Percentiles rank a stretch among this genome's conserved stretches.
These are phyloP conservation scores for Cantharellus anzutake DNA, from an alignment of 768 basidiomycete species.

Conservation along the genomic window DNA sequence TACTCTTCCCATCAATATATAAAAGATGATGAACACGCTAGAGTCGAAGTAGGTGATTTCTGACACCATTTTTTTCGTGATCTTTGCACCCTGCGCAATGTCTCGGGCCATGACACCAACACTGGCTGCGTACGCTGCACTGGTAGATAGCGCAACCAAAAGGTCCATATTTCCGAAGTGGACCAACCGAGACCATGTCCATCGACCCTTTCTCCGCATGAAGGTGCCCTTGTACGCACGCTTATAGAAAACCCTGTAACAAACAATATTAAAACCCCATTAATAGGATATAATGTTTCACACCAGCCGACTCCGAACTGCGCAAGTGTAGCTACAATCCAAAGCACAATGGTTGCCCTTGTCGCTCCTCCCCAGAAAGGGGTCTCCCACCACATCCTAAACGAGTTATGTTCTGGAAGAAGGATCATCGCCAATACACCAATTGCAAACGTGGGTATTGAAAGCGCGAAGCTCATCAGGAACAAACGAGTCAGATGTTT, in stretches of 20 bases:
- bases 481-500: constrained; percentile 33
- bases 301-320: constrained; percentile 17
- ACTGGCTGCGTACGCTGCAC: constrained; percentile 61
- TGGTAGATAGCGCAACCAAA: constrained; percentile 37
- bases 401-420: constrained; percentile 26
- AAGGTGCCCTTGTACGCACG: constrained; percentile 11
- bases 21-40: constrained; percentile 63
- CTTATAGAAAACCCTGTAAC: constrained; percentile 16
- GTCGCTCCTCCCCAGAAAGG: constrained; percentile 20
- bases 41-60: constrained; percentile 66
- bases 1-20: constrained; percentile 44
- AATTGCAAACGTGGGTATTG: constrained; percentile 67
- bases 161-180: constrained; percentile 79
- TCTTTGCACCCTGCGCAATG: constrained; percentile 17
- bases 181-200: constrained; percentile 37
- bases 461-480: constrained; percentile 34
- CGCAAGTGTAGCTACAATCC: constrained; percentile 18
- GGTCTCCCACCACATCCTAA: constrained; percentile 21
- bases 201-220: constrained; percentile 18
- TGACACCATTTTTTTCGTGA: constrained; percentile 19
- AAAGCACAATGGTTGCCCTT: constrained; percentile 17
- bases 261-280: not conserved
- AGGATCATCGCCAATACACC: constrained; percentile 61
- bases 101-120: constrained; percentile 47
- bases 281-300: not conserved